Conservation (phyloP, 129 eudicot species). For the Silybum marianum region DNA sequence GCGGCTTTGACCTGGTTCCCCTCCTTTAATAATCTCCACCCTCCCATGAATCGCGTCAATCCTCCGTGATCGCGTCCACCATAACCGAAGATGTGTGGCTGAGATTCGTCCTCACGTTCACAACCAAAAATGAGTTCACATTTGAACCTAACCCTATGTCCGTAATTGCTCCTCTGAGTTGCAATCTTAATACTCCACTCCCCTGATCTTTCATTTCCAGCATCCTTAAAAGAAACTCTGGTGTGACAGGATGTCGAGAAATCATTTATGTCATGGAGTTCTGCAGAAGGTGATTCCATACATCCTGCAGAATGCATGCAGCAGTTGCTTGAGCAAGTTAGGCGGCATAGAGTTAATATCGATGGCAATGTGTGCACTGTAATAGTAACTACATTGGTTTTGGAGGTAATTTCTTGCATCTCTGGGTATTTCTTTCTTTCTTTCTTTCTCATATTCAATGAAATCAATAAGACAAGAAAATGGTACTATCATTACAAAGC, state of each 20-base stretch:
- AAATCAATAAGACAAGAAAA: not conserved
- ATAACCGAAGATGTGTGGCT: too few relatives aligned
- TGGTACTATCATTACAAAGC: not conserved
- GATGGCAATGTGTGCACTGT: constrained; percentile 96
- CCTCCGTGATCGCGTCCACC: too few relatives aligned
- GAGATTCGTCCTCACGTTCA: too few relatives aligned
- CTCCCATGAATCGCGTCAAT: too few relatives aligned
- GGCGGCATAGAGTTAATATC: constrained; percentile 82
- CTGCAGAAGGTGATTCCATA: constrained; percentile 57
- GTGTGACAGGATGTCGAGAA: constrained; percentile 74
- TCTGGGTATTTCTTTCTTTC: not conserved
- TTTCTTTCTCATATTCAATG: not conserved
- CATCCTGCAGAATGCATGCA: constrained; percentile 93
- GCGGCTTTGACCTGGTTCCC: too few relatives aligned
- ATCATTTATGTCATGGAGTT: constrained; percentile 60
- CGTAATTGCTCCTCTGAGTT: not conserved
- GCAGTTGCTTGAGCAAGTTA: constrained; percentile 86
- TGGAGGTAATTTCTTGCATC: constrained; percentile 64
- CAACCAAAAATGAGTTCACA: too few relatives aligned
- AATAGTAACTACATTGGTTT: constrained; percentile 87
- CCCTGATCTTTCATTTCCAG: not conserved
- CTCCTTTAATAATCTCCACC: too few relatives aligned
- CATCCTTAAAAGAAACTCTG: constrained; percentile 13
- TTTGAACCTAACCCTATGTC: too few relatives aligned
- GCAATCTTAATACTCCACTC: not conserved